A percentile compares a stretch with the other conserved stretches of the same genome.
phyloP scores from a whole-genome alignment of 2,329 filamentous ascomycete genomes.

The Aureobasidium lini region DNA sequence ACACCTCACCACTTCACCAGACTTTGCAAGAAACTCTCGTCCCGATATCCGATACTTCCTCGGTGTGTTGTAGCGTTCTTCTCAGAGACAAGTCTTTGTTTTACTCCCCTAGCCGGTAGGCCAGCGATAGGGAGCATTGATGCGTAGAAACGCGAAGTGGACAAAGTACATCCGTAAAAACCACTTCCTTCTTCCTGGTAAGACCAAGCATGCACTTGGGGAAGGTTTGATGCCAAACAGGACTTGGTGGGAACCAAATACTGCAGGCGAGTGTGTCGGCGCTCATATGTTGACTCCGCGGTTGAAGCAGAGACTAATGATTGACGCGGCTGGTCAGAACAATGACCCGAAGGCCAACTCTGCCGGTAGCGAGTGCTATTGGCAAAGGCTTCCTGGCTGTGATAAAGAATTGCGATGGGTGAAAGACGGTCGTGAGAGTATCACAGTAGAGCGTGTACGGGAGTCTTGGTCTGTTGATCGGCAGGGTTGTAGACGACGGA shows the following conservation, averaged over 20 bases:
- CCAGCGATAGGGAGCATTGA: conserved; percentile 52
- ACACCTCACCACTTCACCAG: conserved; percentile 23
- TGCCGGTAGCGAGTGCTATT: conserved; percentile 45
- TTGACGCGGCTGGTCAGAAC: conserved; percentile 60
- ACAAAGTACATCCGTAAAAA: conserved; percentile 94
- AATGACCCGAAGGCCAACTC: conserved; percentile 39
- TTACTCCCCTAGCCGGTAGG: conserved; percentile 44
- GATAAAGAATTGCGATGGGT: conserved; percentile 34
- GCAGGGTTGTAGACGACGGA: neutral
- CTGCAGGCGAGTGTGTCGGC: conserved; percentile 35
- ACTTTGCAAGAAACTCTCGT: conserved; percentile 9
- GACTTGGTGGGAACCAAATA: conserved; percentile 12
- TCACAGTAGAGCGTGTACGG: conserved; percentile 42
- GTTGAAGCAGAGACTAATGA: conserved; percentile 51
- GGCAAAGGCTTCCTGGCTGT: conserved; percentile 31
- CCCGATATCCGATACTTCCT: conserved; percentile 35
- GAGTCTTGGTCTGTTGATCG: conserved; percentile 33
- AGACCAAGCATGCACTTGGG: conserved; percentile 19
- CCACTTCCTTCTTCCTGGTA: conserved; percentile 51
- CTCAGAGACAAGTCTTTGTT: conserved; percentile 89
- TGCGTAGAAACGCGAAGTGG: conserved; percentile 45
- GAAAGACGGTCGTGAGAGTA: conserved; percentile 33
- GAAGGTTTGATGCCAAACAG: conserved; percentile 14
- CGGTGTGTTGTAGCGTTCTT: conserved; percentile 73
- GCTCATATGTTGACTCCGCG: conserved; percentile 49